Percentiles rank a stretch among this genome's conserved stretches.
phyloP scores from a whole-genome alignment of 2,329 filamentous ascomycete genomes.

The Trichoderma brevicompactum region DNA sequence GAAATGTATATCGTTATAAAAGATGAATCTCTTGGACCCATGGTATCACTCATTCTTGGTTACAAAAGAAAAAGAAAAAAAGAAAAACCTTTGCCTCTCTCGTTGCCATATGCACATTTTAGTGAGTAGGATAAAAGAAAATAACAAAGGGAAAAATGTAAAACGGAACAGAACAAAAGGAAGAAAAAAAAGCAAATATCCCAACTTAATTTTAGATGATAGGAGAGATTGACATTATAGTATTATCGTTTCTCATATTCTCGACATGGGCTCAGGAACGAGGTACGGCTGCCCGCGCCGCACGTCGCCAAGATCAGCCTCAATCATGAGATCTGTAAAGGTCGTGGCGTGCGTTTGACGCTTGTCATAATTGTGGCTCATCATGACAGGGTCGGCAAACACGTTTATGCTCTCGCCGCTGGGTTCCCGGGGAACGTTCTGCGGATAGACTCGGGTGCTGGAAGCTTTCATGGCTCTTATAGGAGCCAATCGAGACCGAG shows the following conservation, averaged over 20 bases:
- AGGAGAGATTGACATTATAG: not conserved
- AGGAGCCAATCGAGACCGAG: constrained; percentile 39
- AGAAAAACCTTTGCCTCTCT: not conserved
- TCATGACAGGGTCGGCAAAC: constrained; percentile 54
- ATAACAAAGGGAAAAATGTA: not conserved
- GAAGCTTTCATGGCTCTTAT: constrained; percentile 48
- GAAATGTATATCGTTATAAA: constrained; percentile 21
- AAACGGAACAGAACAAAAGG: not conserved
- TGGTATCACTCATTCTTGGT: constrained; percentile 27
- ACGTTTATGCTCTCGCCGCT: constrained; percentile 58
- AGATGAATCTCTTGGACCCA: not conserved
- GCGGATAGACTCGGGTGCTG: constrained; percentile 39
- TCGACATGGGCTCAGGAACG: constrained; percentile 46
- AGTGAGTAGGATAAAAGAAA: not conserved
- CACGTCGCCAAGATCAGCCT: constrained; percentile 50
- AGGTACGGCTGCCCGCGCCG: constrained; percentile 47
- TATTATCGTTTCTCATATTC: constrained; percentile 33
- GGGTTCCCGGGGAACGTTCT: constrained; percentile 46
- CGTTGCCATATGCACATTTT: constrained; percentile 6
- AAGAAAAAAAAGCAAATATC: not conserved
- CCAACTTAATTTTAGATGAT: not conserved
- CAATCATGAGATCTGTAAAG: constrained; percentile 59
- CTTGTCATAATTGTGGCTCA: constrained; percentile 36
- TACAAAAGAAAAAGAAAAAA: constrained; percentile 7
- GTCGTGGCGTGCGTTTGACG: constrained; percentile 48